These are phyloP conservation scores for Artemisia tridentata DNA, from an alignment of 129 eudicot genomes.

Conservation along the genomic window DNA sequence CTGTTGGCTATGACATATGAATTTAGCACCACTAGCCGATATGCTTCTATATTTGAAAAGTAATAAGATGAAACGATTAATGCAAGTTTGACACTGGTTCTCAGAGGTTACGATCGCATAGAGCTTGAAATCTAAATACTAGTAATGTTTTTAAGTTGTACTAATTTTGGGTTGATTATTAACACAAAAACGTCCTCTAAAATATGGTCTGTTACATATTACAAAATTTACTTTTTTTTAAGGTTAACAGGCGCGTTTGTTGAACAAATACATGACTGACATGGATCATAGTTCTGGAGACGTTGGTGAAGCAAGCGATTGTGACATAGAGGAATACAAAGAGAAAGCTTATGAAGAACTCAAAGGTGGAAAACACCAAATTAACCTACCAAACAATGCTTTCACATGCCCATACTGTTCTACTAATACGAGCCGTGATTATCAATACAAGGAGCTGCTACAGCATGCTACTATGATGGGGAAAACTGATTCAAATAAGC, in stretches of 20 bases:
- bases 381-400: conserved; percentile 50
- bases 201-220: too few species aligned
- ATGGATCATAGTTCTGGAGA: conserved; percentile 59
- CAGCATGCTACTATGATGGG: conserved; percentile 87
- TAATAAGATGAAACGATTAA: too few species aligned
- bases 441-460: conserved; percentile 49
- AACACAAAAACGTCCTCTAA: too few species aligned
- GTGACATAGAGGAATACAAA: conserved; percentile 63
- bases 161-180: too few species aligned
- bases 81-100: too few species aligned
- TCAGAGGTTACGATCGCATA: too few species aligned
- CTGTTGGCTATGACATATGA: too few species aligned
- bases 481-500: conserved; percentile 56
- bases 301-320: conserved; percentile 60
- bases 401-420: conserved; percentile 84
- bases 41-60: too few species aligned
- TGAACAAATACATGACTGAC: conserved; percentile 5
- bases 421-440: conserved; percentile 54
- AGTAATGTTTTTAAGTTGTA: too few species aligned
- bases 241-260: too few species aligned
- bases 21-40: too few species aligned
- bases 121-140: too few species aligned
- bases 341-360: conserved; percentile 61
- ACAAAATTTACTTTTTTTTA: background rate
- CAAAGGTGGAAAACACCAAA: conserved; percentile 42